Base-by-base conservation (phyloP, 2,329 filamentous ascomycete species). In the Chaetomiaceae sp. region DNA sequence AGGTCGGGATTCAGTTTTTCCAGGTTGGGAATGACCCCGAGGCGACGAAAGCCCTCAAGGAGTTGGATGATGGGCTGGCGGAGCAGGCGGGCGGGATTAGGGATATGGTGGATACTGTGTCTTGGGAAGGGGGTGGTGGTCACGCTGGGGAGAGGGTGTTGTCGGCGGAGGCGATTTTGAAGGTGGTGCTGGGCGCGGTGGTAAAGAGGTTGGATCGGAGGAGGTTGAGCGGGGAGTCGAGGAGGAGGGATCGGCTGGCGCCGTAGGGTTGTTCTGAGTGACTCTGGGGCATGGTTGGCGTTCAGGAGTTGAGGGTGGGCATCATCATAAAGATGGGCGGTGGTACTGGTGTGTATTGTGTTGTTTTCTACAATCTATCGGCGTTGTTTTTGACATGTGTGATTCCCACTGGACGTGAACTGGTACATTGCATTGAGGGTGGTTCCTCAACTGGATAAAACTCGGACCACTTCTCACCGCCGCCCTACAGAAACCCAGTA, bases 1-100 rank as follows among this genome's bases (percentile, higher is more conserved):
- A 97, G 72, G 76, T 96, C 8, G 92, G 92, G 31, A 83, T 97
- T 53, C 92, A 97, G 69, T 97, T 97, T 74, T 95, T 97, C 75
- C 92, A 96, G 71, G 88, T 97, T 40, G 92, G 94, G 53, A 78
- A 81, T 46, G 89, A 95, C 61, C 65, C 72, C 0, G 73, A 70
- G 0, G 92, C 91, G 0, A 75, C 77, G 1, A 70, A 76, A 60
- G 83, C 86, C 51, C 75, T 97, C 36, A 73, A 80, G 61, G 77
- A 84, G 43, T 76, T 97, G 7, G 92, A 97, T 65, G 88, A 96
- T 67, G 79, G 80, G 3, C 71, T 94, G 33, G 73, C 71, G 2
- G 75, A 79, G 38, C 64, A 75, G 23, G 72, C 77, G 27, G 72
- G 77, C 27, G 74, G 78, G 27, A 68, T 92, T 15, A 76, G 92